phyloP scores from a whole-genome alignment of 306 rosid genomes.

The Dalbergia oliveri region DNA sequence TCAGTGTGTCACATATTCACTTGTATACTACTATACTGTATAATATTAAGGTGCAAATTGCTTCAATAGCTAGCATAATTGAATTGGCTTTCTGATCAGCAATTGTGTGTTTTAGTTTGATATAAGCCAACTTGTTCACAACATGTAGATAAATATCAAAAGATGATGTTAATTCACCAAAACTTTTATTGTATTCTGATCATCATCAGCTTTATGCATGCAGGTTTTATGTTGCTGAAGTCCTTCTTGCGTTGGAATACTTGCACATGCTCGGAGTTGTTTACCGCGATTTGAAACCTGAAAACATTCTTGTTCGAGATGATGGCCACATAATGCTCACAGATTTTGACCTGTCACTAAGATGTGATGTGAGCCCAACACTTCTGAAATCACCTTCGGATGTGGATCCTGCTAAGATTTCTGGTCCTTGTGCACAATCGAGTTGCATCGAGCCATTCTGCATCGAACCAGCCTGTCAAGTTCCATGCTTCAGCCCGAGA shows the following conservation, averaged over 20 bases:
- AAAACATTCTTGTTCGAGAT: slow-evolving; percentile 90
- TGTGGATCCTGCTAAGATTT: slow-evolving; percentile 63
- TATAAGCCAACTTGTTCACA: background rate
- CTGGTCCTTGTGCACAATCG: slow-evolving; percentile 74
- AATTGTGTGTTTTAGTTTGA: background rate
- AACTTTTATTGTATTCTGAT: slow-evolving; percentile 5
- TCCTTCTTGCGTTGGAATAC: slow-evolving; percentile 91
- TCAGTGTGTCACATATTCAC: background rate
- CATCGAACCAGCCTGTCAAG: slow-evolving; percentile 81
- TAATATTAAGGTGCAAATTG: slow-evolving; percentile 6
- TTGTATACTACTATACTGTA: background rate
- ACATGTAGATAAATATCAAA: slow-evolving; percentile 1
- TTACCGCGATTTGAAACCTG: slow-evolving; percentile 89
- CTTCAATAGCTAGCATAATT: slow-evolving; percentile 8
- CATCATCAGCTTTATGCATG: background rate
- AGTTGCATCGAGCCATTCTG: slow-evolving; percentile 86
- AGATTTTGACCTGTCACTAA: slow-evolving; percentile 85
- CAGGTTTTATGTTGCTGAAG: slow-evolving; percentile 94
- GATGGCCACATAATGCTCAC: slow-evolving; percentile 96
- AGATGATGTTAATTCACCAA: slow-evolving; percentile 36
- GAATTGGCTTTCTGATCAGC: background rate
- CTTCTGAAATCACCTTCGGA: slow-evolving; percentile 69
- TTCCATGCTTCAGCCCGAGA: slow-evolving; percentile 88
- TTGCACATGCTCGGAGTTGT: slow-evolving; percentile 95
- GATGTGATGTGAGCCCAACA: slow-evolving; percentile 81